These are phyloP conservation scores for Cucurbita maxima DNA, from an alignment of 306 rosid species.

Conservation along the genomic window DNA sequence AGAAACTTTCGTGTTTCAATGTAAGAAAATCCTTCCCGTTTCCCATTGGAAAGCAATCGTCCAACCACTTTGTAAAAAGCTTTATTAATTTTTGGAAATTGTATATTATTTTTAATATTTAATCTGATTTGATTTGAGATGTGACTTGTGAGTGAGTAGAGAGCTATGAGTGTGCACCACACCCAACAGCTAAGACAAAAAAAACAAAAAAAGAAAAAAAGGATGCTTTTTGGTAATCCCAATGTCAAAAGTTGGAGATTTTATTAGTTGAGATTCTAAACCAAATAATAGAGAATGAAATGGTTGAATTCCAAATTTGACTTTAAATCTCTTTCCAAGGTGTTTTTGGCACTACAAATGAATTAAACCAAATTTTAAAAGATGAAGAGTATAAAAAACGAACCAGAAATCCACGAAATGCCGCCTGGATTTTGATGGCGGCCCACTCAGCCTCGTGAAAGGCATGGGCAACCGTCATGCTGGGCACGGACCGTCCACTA, in stretches of 20 bases:
- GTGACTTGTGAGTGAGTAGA: neutral
- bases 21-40: neutral
- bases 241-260: neutral
- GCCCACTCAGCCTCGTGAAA: constrained; percentile 41
- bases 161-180: neutral
- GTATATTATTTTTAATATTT: neutral
- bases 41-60: neutral
- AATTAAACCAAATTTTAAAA: neutral
- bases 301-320: neutral
- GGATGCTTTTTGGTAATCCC: neutral
- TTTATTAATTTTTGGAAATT: neutral
- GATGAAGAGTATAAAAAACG: neutral
- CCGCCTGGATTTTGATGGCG: constrained; percentile 66
- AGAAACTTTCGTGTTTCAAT: neutral
- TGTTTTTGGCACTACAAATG: too few species aligned
- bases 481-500: constrained; percentile 10
- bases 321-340: too few species aligned
- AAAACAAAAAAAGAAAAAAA: neutral
- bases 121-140: neutral
- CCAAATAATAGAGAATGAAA: neutral
- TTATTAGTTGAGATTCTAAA: neutral
- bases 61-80: neutral
- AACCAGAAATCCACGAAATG: constrained; percentile 82
- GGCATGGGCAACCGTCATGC: neutral
- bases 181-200: neutral